Evolutionary conservation across 2,329 filamentous ascomycete species (phyloP).

Genomic region (Thielaviopsis ethacetica): DNA sequence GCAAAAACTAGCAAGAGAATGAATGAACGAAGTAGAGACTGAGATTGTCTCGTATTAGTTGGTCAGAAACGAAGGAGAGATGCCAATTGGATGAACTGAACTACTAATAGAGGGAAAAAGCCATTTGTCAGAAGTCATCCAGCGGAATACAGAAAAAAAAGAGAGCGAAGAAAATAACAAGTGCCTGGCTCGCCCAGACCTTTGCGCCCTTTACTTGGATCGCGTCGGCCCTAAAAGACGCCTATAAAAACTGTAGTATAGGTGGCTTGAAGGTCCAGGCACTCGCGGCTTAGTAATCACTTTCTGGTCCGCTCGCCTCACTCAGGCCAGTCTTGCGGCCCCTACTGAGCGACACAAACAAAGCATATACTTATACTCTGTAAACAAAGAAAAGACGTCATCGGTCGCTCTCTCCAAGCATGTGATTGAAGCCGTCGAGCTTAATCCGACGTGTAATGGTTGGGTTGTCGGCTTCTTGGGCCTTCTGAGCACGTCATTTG

Average conservation of each 20-base stretch:
- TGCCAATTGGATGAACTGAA: neutral
- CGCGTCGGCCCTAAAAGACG: neutral
- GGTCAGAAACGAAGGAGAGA: neutral
- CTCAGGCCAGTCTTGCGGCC: too few species aligned
- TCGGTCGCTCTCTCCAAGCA: neutral
- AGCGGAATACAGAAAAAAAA: neutral
- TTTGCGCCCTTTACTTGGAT: neutral
- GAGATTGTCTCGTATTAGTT: neutral
- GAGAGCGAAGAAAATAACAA: neutral
- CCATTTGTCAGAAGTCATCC: neutral
- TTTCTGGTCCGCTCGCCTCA: neutral
- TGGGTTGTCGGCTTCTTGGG: neutral
- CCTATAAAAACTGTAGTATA: neutral
- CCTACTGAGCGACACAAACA: neutral
- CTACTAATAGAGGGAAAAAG: neutral
- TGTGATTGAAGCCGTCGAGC: neutral
- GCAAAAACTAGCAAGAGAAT: neutral
- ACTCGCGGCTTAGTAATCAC: neutral
- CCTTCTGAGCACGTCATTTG: neutral
- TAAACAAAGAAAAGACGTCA: too few species aligned
- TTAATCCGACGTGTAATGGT: neutral
- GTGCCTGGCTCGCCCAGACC: too few species aligned
- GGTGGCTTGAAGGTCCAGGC: neutral
- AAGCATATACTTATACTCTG: too few species aligned
- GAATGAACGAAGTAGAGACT: neutral